Conservation (phyloP, 192 early-diverging fungal species). For the Mortierella hygrophila region DNA sequence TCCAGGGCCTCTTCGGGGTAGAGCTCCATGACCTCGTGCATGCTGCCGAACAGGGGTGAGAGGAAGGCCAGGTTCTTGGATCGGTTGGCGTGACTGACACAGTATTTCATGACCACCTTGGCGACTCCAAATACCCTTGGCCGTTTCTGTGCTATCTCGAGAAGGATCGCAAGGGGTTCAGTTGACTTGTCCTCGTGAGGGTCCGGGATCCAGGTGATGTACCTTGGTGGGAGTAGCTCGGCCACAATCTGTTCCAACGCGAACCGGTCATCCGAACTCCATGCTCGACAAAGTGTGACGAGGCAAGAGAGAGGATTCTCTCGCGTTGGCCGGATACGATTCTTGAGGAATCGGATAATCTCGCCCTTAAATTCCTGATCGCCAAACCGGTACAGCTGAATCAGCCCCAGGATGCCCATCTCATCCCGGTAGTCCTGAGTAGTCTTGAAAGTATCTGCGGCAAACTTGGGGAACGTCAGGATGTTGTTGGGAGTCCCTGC, state of each 20-base stretch:
- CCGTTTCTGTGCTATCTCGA: constrained; percentile 15
- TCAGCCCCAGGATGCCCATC: neutral
- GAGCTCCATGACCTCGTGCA: constrained; percentile 19
- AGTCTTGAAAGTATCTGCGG: neutral
- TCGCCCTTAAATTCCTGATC: neutral
- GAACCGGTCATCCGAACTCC: neutral
- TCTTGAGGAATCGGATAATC: constrained; percentile 6
- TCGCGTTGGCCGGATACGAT: neutral
- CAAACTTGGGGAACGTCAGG: neutral
- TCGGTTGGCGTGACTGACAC: constrained; percentile 12
- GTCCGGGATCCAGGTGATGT: constrained; percentile 17
- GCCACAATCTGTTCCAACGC: neutral
- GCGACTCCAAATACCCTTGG: constrained; percentile 24
- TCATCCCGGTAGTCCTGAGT: neutral
- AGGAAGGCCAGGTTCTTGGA: constrained; percentile 27
- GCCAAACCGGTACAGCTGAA: neutral
- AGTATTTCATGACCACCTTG: constrained; percentile 37
- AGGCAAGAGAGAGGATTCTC: neutral
- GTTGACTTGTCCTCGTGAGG: neutral
- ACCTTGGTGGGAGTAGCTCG: neutral
- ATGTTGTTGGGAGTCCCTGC: neutral
- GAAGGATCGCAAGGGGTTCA: neutral
- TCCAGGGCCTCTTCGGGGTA: constrained; percentile 24
- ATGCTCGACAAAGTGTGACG: neutral
- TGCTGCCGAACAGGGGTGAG: constrained; percentile 9